These are phyloP conservation scores for Eucalyptus polyanthemos DNA, from an alignment of 345 rosid genomes.

Conservation along the genomic window DNA sequence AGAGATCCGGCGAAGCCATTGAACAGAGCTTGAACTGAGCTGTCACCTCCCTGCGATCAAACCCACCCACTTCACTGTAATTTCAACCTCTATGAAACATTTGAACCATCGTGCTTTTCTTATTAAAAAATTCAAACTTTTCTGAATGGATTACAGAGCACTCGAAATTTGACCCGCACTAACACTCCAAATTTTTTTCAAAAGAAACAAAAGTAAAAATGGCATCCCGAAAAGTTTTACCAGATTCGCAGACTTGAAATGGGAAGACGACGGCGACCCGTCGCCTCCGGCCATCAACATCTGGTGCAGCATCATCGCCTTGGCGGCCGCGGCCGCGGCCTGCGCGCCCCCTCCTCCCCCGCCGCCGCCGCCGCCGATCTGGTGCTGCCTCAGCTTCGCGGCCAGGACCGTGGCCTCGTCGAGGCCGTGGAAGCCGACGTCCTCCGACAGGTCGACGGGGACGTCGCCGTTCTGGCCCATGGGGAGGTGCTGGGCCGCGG, in stretches of 20 bases:
- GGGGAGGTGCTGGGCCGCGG: slow-evolving; percentile 3
- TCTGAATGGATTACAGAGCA: background rate
- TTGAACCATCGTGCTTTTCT: background rate
- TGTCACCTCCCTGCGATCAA: slow-evolving; percentile 21
- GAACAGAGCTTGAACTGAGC: slow-evolving; percentile 30
- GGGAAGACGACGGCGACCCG: slow-evolving; percentile 6
- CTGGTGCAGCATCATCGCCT: slow-evolving; percentile 39
- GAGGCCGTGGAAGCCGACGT: slow-evolving; percentile 16
- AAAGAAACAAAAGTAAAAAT: background rate
- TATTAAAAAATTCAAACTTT: background rate
- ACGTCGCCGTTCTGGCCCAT: slow-evolving; percentile 24
- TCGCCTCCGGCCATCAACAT: slow-evolving; percentile 38
- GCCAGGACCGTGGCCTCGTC: slow-evolving; percentile 26
- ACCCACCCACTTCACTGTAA: background rate
- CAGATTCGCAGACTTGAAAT: slow-evolving; percentile 16
- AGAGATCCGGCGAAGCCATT: slow-evolving; percentile 54
- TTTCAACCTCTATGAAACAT: background rate
- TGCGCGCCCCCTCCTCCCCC: background rate
- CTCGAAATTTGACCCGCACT: background rate
- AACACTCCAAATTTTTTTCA: background rate
- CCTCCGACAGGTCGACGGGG: slow-evolving; percentile 9
- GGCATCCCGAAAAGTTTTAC: background rate
- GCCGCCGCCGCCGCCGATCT: slow-evolving; percentile 35
- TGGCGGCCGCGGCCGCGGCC: slow-evolving; percentile 6
- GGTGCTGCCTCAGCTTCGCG: slow-evolving; percentile 25